A percentile compares a stretch with the other conserved stretches of the same genome.
Evolutionary conservation across 495 filamentous ascomycete species (phyloP).

Genomic region (Lophium mytilinum): DNA sequence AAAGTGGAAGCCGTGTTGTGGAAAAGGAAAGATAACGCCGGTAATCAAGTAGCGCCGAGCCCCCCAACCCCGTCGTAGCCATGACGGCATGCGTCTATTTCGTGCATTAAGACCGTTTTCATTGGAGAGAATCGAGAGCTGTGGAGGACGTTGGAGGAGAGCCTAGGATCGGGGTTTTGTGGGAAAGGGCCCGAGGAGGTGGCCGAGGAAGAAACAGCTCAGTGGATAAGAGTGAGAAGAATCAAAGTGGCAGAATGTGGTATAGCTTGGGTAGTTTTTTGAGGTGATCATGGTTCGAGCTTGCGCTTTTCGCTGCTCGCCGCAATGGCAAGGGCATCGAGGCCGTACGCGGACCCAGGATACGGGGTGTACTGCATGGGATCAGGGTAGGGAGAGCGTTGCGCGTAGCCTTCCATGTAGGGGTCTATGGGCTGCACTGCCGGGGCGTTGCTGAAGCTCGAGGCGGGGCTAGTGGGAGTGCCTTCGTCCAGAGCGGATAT

Average conservation of each 20-base stretch:
- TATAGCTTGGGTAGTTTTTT: not conserved
- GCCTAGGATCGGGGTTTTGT: not conserved
- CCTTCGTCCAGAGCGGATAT: constrained; percentile 13
- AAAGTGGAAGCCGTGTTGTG: too few relatives aligned
- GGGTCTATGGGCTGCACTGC: constrained; percentile 15
- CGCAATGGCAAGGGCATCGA: constrained; percentile 27
- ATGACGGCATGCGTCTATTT: constrained; percentile 31
- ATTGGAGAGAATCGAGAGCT: constrained; percentile 1
- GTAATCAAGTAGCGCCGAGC: not conserved
- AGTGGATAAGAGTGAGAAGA: not conserved
- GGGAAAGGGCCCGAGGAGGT: not conserved
- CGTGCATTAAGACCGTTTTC: constrained; percentile 6
- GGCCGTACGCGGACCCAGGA: constrained; percentile 16
- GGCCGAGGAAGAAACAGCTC: not conserved
- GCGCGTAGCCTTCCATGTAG: constrained; percentile 11
- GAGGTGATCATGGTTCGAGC: constrained; percentile 8
- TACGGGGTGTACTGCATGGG: constrained; percentile 6
- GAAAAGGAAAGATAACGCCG: too few relatives aligned
- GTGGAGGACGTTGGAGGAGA: not conserved
- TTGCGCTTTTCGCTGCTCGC: constrained; percentile 28
- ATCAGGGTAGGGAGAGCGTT: constrained; percentile 17
- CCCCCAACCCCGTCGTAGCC: constrained; percentile 17
- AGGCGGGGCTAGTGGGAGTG: constrained; percentile 8
- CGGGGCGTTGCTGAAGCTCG: constrained; percentile 11
- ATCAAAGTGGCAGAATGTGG: not conserved